Evolutionary conservation across 2,329 filamentous ascomycete genomes (phyloP), one percentile per base, ranked within the genome.

Genomic region (Neonectria hederae): DNA sequence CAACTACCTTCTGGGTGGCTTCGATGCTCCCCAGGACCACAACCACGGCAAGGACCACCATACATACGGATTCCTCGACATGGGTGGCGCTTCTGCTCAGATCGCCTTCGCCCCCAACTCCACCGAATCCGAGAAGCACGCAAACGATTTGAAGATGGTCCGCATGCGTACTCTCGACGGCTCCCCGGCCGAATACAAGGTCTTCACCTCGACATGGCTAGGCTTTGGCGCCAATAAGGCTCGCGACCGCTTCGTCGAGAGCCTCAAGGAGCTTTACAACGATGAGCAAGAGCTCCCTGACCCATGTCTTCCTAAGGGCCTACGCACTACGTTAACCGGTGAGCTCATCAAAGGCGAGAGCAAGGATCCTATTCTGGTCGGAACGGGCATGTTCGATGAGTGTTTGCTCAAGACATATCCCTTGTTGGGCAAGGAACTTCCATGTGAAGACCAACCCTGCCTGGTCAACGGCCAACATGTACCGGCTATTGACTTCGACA

Each of bases 161-260:
- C 90, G 96, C 53, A 82, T 99, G 80, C 89, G 97, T 67, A 96
- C 90, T 3, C 80, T 98, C 21, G 90, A 96, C 76, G 96, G 96
- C 10, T 84, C 87, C 1, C 80, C 90, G 0, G 81, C 89, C 52
- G 96, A 99, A 75, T 92, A 97, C 80, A 90, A 88, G 69, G 92
- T 99, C 3, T 99, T 99, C 76, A 94, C 97, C 0, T 94, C 95
- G 1, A 97, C 96, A 0, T 99, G 96, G 96, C 85, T 99, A 6
- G 95, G 95, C 0, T 99, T 97, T 75, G 96, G 96, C n/a, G 95
- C 97, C 30, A 96, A 97, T 69, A 90, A 97, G 80, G 96, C 97
- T 5, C 89, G 96, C 51, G 85, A 91, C 70, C 87, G 94, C 61
- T 99, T 97, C 73, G 83, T 98, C n/a, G 85, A 94, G 65, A 84